Evolutionary conservation across 2,329 filamentous ascomycete species (phyloP).

Genomic region (Aciculosporium take): DNA sequence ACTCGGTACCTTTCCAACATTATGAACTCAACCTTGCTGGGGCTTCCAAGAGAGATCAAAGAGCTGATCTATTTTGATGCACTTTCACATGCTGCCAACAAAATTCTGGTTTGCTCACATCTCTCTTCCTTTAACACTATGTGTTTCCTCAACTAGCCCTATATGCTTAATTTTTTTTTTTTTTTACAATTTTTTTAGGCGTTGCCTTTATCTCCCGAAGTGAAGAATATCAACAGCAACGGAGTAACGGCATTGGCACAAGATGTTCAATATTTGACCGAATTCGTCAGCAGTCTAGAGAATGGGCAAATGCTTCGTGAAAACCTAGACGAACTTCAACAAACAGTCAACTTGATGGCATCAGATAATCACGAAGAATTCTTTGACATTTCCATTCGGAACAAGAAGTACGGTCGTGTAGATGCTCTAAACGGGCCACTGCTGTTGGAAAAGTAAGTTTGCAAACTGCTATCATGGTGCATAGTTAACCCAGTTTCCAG

Average conservation of each 20-base stretch:
- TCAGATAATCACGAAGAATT: constrained; percentile 91
- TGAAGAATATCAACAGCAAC: constrained; percentile 76
- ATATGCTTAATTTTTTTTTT: constrained; percentile 8
- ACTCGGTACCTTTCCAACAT: constrained; percentile 90
- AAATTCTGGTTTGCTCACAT: constrained; percentile 48
- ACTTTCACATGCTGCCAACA: constrained; percentile 74
- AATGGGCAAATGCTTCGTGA: constrained; percentile 74
- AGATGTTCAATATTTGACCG: constrained; percentile 70
- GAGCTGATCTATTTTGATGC: constrained; percentile 97
- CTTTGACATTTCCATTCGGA: constrained; percentile 78
- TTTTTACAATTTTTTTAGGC: constrained; percentile 40
- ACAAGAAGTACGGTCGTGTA: constrained; percentile 88
- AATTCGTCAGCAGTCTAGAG: constrained; percentile 76
- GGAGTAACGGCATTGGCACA: constrained; percentile 67
- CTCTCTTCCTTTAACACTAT: not conserved
- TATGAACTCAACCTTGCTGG: constrained; percentile 87
- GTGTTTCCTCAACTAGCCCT: no score
- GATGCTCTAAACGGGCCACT: constrained; percentile 80
- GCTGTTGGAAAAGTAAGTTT: constrained; percentile 72
- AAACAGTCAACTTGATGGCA: constrained; percentile 80
- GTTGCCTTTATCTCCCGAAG: constrained; percentile 62
- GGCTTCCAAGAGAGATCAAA: constrained; percentile 89
- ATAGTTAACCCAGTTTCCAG: constrained; percentile 25
- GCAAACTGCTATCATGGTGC: not conserved
- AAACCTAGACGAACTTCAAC: constrained; percentile 82